Evolutionary conservation across 1,284 basidiomycete species (phyloP), one percentile per base, ranked within the genome.

Genomic region (Tylopilus sp.): DNA sequence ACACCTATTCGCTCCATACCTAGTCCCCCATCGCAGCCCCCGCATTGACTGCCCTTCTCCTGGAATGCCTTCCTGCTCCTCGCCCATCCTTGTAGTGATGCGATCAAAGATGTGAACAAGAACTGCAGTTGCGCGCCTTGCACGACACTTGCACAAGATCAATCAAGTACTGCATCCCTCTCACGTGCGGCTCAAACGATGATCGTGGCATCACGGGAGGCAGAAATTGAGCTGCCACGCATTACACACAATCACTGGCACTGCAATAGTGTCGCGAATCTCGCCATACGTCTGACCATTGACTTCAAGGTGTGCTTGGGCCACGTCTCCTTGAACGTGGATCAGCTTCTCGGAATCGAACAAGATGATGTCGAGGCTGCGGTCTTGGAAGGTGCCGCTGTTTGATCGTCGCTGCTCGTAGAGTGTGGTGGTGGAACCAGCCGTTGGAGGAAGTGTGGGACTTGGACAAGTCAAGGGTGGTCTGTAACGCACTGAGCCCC

Each of bases 141-240:
- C 67, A 65, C 5, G 79, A 80, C 10, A 60, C 63, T 0, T 78
- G 72, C 0, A 79, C 77, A 22, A 82, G 72, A 36, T 83, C 77
- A 29, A 80, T 70, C 39, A 81, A 61, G 61, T 76, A 63, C 16
- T 75, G 73, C 8, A 73, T 72, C 26, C 73, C 75, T 19, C 52
- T 63, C 9, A 82, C 64, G 41, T 77, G 71, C 0, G 74, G 67
- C 56, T 81, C 80, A 53, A 29, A 29, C 29, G 81, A 81, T 3
- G 72, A 65, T 6, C 6, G 6, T 29, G 29, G 29, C 29, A 29
- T 18, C 81, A 58, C 8, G 71, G 67, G 29, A 81, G 65, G 22
- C 81, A 81, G 68, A 82, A 82, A 67, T 83, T 76, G 6, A 81
- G 69, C 1, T 74, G 70, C 77, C 78, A 82, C 2, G 76, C 80